Conservation (phyloP, 306 rosid species). For the Lathyrus aphaca region DNA sequence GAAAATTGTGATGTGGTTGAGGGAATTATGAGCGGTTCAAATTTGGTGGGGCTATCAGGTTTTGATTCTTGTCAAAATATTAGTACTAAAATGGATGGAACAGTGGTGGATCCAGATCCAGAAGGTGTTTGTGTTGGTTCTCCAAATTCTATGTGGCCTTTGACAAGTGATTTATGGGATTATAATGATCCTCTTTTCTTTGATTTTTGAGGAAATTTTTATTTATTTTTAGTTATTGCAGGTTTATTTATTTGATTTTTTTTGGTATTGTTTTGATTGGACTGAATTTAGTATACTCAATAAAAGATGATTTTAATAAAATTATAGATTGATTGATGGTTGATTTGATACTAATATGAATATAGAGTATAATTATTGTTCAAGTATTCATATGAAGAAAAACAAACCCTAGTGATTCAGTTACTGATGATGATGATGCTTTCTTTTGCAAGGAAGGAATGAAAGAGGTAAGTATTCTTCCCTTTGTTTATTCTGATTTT, state of each 20-base stretch:
- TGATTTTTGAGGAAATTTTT: constrained; percentile 50
- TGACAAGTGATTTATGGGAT: constrained; percentile 66
- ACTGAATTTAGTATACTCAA: constrained; percentile 13
- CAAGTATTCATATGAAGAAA: not conserved
- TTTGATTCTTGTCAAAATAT: constrained; percentile 25
- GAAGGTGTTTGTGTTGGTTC: constrained; percentile 53
- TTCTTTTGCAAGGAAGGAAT: constrained; percentile 20
- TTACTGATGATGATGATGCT: not conserved
- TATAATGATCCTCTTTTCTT: constrained; percentile 72
- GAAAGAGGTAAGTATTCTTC: not conserved
- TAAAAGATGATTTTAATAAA: constrained; percentile 3
- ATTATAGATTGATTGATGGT: not conserved
- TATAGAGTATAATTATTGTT: not conserved
- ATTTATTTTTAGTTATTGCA: not conserved
- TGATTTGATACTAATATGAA: not conserved
- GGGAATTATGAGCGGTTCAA: not conserved
- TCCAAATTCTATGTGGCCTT: constrained; percentile 60
- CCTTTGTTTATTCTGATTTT: not conserved
- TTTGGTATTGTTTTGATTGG: constrained; percentile 9
- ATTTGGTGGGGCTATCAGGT: not conserved
- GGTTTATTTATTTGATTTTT: not conserved
- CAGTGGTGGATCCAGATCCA: constrained; percentile 49
- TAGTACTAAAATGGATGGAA: constrained; percentile 15
- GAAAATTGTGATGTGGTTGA: not conserved
- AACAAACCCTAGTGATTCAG: constrained; percentile 7